A percentile compares a stretch with the other conserved stretches of the same genome.
Conservation (phyloP, 495 filamentous ascomycete genomes). For the Talaromyces wortmannii region DNA sequence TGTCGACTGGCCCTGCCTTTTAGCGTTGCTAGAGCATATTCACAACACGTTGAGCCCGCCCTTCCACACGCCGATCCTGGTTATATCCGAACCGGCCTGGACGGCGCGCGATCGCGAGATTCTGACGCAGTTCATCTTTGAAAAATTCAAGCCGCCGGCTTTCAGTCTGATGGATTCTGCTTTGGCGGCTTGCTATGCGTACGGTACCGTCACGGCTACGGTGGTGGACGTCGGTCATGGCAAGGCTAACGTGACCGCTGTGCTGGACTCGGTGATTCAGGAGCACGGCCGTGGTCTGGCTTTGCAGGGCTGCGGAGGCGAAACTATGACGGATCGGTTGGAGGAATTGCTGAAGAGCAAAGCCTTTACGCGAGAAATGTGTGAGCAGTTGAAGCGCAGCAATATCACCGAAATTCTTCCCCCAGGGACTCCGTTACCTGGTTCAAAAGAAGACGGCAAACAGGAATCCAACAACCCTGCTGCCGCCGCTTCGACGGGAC, state of each 20-base stretch:
- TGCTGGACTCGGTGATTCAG: constrained; percentile 68
- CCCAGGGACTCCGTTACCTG: constrained; percentile 51
- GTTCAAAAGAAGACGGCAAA: constrained; percentile 26
- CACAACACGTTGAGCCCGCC: constrained; percentile 81
- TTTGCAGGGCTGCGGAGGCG: constrained; percentile 71
- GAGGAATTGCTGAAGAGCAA: constrained; percentile 59
- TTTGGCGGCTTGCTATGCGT: constrained; percentile 75
- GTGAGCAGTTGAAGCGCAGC: constrained; percentile 88
- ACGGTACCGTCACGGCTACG: constrained; percentile 67
- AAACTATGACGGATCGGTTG: constrained; percentile 78
- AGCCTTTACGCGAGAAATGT: constrained; percentile 79
- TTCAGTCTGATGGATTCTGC: constrained; percentile 83
- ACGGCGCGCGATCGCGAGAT: constrained; percentile 72
- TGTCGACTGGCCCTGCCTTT: constrained; percentile 82
- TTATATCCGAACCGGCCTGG: constrained; percentile 84
- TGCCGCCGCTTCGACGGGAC: constrained; percentile 47
- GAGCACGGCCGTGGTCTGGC: constrained; percentile 53
- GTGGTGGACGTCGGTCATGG: constrained; percentile 84
- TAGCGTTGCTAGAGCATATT: constrained; percentile 81
- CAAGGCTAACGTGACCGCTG: constrained; percentile 86
- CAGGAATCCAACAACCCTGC: constrained; percentile 49
- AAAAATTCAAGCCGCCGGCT: constrained; percentile 90
- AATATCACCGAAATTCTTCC: constrained; percentile 83
- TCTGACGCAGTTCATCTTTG: constrained; percentile 88
- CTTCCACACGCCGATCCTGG: constrained; percentile 87